Evolutionary conservation across 768 basidiomycete genomes (phyloP), one percentile per base, ranked within the genome.

Genomic region (Rhodotorula kratochvilovae): DNA sequence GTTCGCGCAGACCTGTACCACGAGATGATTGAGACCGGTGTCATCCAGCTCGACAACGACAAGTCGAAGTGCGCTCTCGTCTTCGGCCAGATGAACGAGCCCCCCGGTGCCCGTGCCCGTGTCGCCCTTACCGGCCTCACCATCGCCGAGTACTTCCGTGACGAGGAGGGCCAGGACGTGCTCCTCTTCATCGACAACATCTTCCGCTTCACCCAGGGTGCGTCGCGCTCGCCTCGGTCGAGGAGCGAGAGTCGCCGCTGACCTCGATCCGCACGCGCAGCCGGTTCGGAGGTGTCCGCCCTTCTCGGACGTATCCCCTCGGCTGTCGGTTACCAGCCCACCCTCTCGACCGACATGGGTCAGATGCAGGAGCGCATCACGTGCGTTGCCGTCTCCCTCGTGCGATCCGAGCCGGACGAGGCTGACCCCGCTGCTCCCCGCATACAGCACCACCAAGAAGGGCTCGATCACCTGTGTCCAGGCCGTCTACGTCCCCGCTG

Each of bases 11-110:
- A 93, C 84, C 84, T 94, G 77, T 94, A 95, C 84, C 92, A 96
- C 82, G 92, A 95, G 84, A 79, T 99, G 96, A 97, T 97, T 83
- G 95, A 99, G 83, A 99, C 96, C 68, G 96, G 96, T 88, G 96
- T 99, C 87, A 99, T 99, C 87, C 95, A 98, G 84, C 88, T 98
- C 80, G 87, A 97, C 81, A 96, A 95, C 83, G 94, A 98, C 83
- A 78, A 78, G 73, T 99, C 96, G 82, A 99, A 99, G 87, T 96
- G 97, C 83, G 95, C 96, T 79, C 88, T 99, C 75, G 96, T 99
- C 78, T 99, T 99, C 85, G 96, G 96, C 86, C 96, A 99, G 85
- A 99, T 99, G 96, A 99, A 99, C 85, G 96, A 99, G 86, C 96
- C 96, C 81, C 96, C 96, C 79, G 96, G 96, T 87, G 96, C 96